Evolutionary conservation across 176 grass and related monocot genomes (phyloP).

Genomic region (Rhipidocladum racemiflorum): DNA sequence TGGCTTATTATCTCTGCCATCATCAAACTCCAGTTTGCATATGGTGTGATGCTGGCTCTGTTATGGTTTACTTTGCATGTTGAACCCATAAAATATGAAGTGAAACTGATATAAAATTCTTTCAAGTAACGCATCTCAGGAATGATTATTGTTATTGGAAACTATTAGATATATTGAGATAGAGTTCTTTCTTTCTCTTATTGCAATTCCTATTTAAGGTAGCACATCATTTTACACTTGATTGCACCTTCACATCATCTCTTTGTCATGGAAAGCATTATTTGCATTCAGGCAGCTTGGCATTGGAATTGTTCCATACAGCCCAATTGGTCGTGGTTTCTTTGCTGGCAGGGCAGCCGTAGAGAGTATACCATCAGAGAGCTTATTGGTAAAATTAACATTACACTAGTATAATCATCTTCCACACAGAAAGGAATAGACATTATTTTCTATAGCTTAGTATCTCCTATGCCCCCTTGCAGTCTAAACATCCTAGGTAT

Average conservation of each 20-base stretch:
- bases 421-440: neutral
- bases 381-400: conserved; percentile 50
- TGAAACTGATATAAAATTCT: neutral
- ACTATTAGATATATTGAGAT: conserved; percentile 12
- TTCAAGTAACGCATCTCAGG: neutral
- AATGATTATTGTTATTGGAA: conserved; percentile 11
- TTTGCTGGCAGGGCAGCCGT: conserved; percentile 69
- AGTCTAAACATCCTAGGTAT: conserved; percentile 63
- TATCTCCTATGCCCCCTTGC: conserved; percentile 7
- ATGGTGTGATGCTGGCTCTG: neutral
- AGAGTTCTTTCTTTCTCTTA: conserved; percentile 8
- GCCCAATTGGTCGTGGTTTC: conserved; percentile 73
- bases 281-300: conserved; percentile 67
- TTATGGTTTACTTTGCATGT: neutral
- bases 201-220: conserved; percentile 4
- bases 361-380: conserved; percentile 46
- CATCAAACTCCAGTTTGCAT: conserved; percentile 14
- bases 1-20: neutral
- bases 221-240: conserved; percentile 17
- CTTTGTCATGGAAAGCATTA: conserved; percentile 18
- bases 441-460: conserved; percentile 2
- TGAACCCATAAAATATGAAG: neutral
- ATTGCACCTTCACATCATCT: neutral
- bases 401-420: neutral
- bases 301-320: conserved; percentile 76